Evolutionary conservation across 2,329 filamentous ascomycete species (phyloP).

Genomic region (Venturia aucupariae): DNA sequence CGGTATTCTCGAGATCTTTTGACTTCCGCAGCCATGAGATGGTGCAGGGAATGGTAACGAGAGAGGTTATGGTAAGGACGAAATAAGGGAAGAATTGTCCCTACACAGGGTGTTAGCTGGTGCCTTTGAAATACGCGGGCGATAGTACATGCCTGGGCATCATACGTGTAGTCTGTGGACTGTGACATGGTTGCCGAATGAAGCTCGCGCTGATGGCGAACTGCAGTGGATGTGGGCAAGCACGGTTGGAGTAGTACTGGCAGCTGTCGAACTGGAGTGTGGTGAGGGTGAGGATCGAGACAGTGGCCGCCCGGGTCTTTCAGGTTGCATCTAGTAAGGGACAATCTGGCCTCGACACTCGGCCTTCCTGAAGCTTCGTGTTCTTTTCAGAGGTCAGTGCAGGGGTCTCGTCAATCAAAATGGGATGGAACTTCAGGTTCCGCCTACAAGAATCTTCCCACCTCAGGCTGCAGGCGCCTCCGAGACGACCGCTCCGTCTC

Average conservation of each 20-base stretch:
- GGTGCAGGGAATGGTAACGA: conserved; percentile 83
- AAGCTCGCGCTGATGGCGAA: neutral
- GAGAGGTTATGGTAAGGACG: conserved; percentile 78
- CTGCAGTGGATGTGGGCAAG: neutral
- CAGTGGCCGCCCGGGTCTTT: no score
- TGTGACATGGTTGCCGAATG: conserved; percentile 53
- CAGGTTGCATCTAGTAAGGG: no score
- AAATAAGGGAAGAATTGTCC: conserved; percentile 99
- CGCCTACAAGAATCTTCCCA: neutral
- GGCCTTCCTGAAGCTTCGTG: no score
- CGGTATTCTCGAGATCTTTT: conserved; percentile 70
- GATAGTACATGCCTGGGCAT: conserved; percentile 62
- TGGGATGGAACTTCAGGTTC: no score
- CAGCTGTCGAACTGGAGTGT: neutral
- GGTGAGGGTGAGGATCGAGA: neutral
- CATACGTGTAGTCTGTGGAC: conserved; percentile 86
- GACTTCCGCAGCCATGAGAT: conserved; percentile 77
- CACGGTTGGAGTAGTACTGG: neutral
- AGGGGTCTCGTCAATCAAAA: no score
- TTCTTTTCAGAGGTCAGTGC: no score
- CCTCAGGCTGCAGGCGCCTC: neutral
- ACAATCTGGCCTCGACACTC: no score
- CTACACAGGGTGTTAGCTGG: conserved; percentile 34
- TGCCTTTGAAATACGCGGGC: conserved; percentile 1
- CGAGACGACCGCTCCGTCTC: no score